Evolutionary conservation across 805 yeast genomes (phyloP).

Genomic region (Myxozyma melibiosi): DNA sequence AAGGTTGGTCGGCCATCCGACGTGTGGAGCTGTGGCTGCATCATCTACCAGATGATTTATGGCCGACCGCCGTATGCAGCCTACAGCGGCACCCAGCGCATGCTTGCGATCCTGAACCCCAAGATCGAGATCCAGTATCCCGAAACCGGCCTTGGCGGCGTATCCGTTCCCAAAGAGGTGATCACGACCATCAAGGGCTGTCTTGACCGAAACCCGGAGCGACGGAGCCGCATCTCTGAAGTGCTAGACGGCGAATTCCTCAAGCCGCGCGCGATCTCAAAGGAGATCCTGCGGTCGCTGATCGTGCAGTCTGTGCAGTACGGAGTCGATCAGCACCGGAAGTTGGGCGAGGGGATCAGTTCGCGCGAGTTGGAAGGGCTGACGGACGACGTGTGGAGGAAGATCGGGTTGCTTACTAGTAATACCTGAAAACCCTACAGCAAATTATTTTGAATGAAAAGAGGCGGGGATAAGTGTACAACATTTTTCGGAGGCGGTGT

Average conservation of each 20-base stretch:
- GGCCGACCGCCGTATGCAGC: slow-evolving; percentile 89
- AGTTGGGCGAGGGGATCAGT: slow-evolving; percentile 39
- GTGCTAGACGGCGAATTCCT: slow-evolving; percentile 66
- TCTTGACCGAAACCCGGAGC: slow-evolving; percentile 66
- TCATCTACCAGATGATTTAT: slow-evolving; percentile 91
- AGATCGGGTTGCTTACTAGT: slow-evolving; percentile 16
- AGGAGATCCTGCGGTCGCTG: slow-evolving; percentile 65
- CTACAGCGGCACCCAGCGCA: slow-evolving; percentile 72
- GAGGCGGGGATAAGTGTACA: too few species aligned
- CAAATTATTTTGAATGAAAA: too few species aligned
- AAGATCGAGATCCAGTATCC: slow-evolving; percentile 71
- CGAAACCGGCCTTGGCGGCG: slow-evolving; percentile 59
- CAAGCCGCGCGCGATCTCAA: slow-evolving; percentile 72
- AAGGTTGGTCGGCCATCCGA: slow-evolving; percentile 94
- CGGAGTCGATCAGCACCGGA: too few species aligned
- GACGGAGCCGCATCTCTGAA: slow-evolving; percentile 64
- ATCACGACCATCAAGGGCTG: slow-evolving; percentile 75
- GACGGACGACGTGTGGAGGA: slow-evolving; percentile 32
- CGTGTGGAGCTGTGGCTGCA: slow-evolving; percentile 98
- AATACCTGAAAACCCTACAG: too few species aligned
- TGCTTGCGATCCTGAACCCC: slow-evolving; percentile 85
- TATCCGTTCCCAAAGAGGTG: slow-evolving; percentile 66
- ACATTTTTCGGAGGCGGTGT: too few species aligned
- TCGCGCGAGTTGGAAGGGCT: slow-evolving; percentile 17
- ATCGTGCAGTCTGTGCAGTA: slow-evolving; percentile 75